Evolutionary conservation across 352 stramenopile genomes (phyloP).

Genomic region (Globisporangium orthogonon): DNA sequence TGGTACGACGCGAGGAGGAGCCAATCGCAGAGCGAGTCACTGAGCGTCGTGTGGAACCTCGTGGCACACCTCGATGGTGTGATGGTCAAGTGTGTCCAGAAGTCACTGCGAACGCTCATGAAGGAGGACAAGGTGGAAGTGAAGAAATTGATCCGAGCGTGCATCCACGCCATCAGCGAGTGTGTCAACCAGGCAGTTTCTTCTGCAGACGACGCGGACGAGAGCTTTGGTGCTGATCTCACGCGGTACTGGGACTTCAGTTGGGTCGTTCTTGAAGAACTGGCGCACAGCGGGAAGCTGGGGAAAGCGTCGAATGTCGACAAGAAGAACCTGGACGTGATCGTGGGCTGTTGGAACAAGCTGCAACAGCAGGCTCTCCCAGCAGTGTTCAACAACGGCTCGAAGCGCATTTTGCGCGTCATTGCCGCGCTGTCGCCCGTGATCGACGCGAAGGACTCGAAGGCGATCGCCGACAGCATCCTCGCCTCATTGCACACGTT

Average conservation of each 20-base stretch:
- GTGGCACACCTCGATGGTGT: conserved; percentile 71
- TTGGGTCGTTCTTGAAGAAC: conserved; percentile 78
- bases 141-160: conserved; percentile 46
- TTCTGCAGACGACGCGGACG: conserved; percentile 24
- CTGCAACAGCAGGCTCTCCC: conserved; percentile 62
- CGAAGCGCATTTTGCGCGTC: conserved; percentile 79
- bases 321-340: conserved; percentile 51
- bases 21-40: conserved; percentile 14
- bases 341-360: conserved; percentile 82
- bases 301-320: conserved; percentile 48
- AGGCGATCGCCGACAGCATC: conserved; percentile 68
- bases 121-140: conserved; percentile 57
- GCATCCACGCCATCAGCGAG: conserved; percentile 58
- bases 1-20: conserved; percentile 50
- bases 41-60: conserved; percentile 52
- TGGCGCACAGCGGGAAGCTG: conserved; percentile 53
- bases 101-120: conserved; percentile 58
- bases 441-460: conserved; percentile 68
- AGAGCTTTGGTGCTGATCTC: conserved; percentile 26
- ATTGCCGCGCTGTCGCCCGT: conserved; percentile 67
- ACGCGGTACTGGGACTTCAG: conserved; percentile 74
- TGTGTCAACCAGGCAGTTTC: conserved; percentile 25
- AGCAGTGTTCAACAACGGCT: conserved; percentile 61
- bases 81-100: conserved; percentile 71
- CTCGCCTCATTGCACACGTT: conserved; percentile 69